These are phyloP conservation scores for Apiospora malaysiana DNA, from an alignment of 2,329 filamentous ascomycete genomes.

Conservation along the genomic window DNA sequence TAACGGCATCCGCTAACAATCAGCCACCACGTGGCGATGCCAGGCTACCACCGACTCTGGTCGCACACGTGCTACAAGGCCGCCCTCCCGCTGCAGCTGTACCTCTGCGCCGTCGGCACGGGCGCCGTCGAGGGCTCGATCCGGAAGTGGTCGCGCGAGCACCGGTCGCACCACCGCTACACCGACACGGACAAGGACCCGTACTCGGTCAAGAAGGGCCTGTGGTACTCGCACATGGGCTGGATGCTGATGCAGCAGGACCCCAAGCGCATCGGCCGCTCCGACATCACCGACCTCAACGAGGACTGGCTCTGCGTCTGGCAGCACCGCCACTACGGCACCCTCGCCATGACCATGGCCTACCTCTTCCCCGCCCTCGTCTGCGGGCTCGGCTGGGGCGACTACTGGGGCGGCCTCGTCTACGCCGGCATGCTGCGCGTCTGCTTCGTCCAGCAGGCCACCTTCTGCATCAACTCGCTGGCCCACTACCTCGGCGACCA, in stretches of 20 bases:
- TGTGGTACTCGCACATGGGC: constrained; percentile 55
- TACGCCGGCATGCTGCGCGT: constrained; percentile 58
- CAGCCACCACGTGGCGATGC: constrained; percentile 8
- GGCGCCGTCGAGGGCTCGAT: constrained; percentile 56
- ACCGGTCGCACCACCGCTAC: constrained; percentile 57
- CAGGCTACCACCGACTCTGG: constrained; percentile 46
- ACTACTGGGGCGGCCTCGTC: constrained; percentile 55
- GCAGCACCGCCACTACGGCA: constrained; percentile 55
- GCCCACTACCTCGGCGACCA: constrained; percentile 64
- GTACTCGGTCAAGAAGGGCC: constrained; percentile 57
- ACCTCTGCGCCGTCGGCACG: constrained; percentile 52
- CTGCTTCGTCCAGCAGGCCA: constrained; percentile 58
- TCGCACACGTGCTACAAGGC: constrained; percentile 54
- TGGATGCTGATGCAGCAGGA: constrained; percentile 62
- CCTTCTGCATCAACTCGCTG: constrained; percentile 60
- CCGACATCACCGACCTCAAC: constrained; percentile 56
- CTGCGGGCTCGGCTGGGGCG: constrained; percentile 52
- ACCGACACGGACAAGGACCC: constrained; percentile 58
- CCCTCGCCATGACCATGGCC: constrained; percentile 52
- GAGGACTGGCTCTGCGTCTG: constrained; percentile 55
- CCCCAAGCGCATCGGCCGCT: constrained; percentile 56
- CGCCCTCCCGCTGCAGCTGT: constrained; percentile 49
- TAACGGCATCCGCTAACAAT: background rate
- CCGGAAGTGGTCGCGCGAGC: constrained; percentile 55
- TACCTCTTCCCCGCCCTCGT: constrained; percentile 54